Evolutionary conservation across 768 basidiomycete genomes (phyloP), one percentile per base, ranked within the genome.

Genomic region (Dioszegia aurantiaca): DNA sequence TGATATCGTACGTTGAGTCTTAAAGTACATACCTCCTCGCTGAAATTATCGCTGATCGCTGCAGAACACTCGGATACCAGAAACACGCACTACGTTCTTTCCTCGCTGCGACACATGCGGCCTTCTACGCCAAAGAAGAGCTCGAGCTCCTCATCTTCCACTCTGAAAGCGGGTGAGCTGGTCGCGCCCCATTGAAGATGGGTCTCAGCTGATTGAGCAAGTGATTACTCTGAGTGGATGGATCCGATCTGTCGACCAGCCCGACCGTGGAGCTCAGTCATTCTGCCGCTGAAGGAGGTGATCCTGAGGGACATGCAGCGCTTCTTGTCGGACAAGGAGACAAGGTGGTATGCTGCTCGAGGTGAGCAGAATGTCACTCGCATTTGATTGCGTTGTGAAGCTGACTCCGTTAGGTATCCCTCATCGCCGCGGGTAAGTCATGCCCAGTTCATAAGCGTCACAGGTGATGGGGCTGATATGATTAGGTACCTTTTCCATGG

Each of bases 311-410:
- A 75, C 59, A 49, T 75, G 23, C 48, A 61, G 49, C 59, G 62
- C 27, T 75, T 75, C 57, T 47, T 73, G 26, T 64, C 59, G 2
- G 65, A 62, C 2, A 60, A 62, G 41, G 66, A 63, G 39, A 47
- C 19, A 2, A 48, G 27, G 14, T 75, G 71, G 74, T 75, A 75
- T 49, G 67, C 63, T 46, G 65, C 70, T 4, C 54, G 74, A 64
- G 73, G 73, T 72, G 46, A 61, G 69, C 30, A n/a, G n/a, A n/a
- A n/a, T n/a, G n/a, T 36, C 6, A 14, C 19, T 24, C 21, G 10
- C 17, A 2, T 5, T 21, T 19, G 14, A 39, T 53, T 21, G 4
- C 31, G 2, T 11, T 9, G 12, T 17, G 14, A 3, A 26, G 39
- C 43, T 52, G 19, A 45, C 26, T 3, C 1, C 23, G 3, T 33